phyloP scores from a whole-genome alignment of 257 asterid species.

The Nicotiana otophora region DNA sequence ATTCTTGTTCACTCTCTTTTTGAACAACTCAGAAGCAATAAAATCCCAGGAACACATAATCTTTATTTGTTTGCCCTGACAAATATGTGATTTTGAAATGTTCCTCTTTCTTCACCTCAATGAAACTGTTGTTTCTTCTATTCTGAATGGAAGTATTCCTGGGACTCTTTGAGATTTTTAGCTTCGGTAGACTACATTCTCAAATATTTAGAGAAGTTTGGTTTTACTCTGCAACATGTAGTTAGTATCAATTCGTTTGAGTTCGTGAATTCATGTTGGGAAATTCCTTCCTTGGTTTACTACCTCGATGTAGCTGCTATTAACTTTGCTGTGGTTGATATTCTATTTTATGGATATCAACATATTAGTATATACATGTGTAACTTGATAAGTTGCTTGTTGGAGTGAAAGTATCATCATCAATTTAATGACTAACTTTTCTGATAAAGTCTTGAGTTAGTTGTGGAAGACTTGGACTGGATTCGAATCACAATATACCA shows the following conservation, averaged over 20 bases:
- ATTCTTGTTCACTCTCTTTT: not conserved
- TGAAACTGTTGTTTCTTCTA: not conserved
- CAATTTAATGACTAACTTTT: not conserved
- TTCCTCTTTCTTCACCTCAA: not conserved
- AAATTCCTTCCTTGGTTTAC: not conserved
- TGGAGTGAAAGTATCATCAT: not conserved
- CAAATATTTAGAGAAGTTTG: not conserved
- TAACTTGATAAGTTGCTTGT: not conserved
- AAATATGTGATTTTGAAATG: not conserved
- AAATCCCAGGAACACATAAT: not conserved
- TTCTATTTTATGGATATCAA: not conserved
- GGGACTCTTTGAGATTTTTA: not conserved
- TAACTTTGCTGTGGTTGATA: not conserved
- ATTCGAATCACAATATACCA: not conserved
- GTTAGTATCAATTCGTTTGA: not conserved
- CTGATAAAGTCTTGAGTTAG: not conserved
- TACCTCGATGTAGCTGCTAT: not conserved
- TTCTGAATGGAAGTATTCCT: not conserved
- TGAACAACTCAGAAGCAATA: constrained; percentile 2
- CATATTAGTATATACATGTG: too few species aligned
- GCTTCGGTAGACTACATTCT: not conserved
- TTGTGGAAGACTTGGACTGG: not conserved
- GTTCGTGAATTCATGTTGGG: not conserved
- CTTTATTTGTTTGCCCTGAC: not conserved
- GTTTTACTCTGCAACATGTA: not conserved